Evolutionary conservation across 202 grass and related monocot genomes (phyloP), one percentile per base, ranked within the genome.

Genomic region (Saccharum hybrid): DNA sequence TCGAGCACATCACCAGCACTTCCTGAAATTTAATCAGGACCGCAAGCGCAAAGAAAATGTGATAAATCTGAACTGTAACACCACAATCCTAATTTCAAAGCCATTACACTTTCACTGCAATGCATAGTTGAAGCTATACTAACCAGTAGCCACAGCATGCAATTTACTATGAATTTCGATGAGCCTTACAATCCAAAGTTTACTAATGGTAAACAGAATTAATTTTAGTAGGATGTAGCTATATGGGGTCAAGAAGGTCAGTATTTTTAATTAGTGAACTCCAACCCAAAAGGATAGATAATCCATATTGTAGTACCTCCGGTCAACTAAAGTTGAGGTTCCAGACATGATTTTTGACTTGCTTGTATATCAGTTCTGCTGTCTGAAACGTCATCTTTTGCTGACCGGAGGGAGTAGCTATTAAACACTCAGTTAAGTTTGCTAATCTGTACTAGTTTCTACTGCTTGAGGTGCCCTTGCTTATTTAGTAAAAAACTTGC

Each of bases 1-100:
- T 97, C 94, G 19, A 97, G 88, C 65, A 94, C 94, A 67, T 97
- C 94, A 87, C 94, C 94, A 26, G 94, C 91, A 71, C 91, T 94
- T 48, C 94, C 94, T 97, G 68, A 19, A 82, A 28, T 82, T 83
- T 48, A 11, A 75, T 37, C 5, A 80, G 0, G 46, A 5, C 4
- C 10, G 18, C 5, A 28, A 22, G 39, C 10, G 18, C 5, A 28
- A 22, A 48, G 4, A 41, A 83, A 81, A 60, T 28, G 38, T 61
- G 36, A 80, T 36, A 18, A 60, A 15, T 0, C 56, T 19, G 63
- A 14, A 75, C 13, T 56, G 68, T 1, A 36, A 19, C 5, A 68
- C 3, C 77, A 75, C 38, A 67, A 72, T 48, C 22, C 66, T 18
- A 68, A 77, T 71, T 33, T 41, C 21, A 60, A 60, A 60, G 21